phyloP scores from a whole-genome alignment of 2,329 filamentous ascomycete species.

The Cadophora sp. region DNA sequence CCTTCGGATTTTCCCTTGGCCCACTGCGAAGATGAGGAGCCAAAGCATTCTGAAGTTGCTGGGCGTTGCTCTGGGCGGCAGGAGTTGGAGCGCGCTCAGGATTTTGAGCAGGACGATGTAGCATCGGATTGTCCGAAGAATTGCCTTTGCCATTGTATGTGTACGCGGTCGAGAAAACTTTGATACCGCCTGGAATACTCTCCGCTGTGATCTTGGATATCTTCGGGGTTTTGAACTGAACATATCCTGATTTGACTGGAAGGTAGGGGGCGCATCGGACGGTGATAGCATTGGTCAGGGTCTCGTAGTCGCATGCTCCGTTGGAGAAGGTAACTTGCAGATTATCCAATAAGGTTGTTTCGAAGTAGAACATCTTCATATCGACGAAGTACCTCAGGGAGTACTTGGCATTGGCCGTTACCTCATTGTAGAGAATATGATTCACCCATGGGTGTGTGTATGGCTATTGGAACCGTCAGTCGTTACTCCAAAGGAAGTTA shows the following conservation, averaged over 20 bases:
- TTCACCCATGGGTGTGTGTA: conserved; percentile 6
- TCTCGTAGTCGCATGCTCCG: conserved; percentile 21
- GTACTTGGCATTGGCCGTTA: conserved; percentile 29
- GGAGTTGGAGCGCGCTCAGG: not conserved
- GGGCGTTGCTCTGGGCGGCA: not conserved
- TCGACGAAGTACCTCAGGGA: conserved; percentile 30
- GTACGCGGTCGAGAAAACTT: conserved; percentile 21
- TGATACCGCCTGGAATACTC: not conserved
- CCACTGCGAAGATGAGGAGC: conserved; percentile 1
- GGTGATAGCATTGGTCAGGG: conserved; percentile 27
- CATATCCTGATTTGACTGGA: conserved; percentile 8
- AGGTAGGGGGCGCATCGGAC: conserved; percentile 33
- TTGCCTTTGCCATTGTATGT: conserved; percentile 28
- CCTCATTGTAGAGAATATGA: conserved; percentile 41
- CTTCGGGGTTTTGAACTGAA: conserved; percentile 19
- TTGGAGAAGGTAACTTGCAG: conserved; percentile 11
- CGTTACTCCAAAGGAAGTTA: not conserved
- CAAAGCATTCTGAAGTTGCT: not conserved
- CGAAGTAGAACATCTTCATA: conserved; percentile 35
- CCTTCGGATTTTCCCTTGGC: not conserved
- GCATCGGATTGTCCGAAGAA: conserved; percentile 23
- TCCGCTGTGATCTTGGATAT: not conserved
- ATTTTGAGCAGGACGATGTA: conserved; percentile 16
- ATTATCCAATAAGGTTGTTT: conserved; percentile 40
- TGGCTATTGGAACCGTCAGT: conserved; percentile 2